Percentiles rank a stretch among this genome's conserved stretches.
These are phyloP conservation scores for Starmerella sirachaensis DNA, from an alignment of 805 yeast genomes.

Conservation along the genomic window DNA sequence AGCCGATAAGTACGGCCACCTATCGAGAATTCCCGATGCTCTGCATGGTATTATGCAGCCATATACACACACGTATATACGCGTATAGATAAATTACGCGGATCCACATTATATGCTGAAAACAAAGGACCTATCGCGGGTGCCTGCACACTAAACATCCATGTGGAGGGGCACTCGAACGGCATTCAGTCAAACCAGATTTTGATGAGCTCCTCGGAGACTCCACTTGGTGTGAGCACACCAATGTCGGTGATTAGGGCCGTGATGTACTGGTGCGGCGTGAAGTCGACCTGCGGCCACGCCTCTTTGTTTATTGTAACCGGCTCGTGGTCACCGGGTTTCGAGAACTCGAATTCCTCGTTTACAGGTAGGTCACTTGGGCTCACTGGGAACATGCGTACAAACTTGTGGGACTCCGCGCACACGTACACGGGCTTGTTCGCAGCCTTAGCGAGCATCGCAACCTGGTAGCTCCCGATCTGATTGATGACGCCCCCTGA, in stretches of 20 bases:
- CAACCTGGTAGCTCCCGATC: slow-evolving; percentile 87
- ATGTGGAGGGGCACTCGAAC: no score
- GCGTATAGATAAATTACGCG: background rate
- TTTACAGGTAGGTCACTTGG: slow-evolving; percentile 78
- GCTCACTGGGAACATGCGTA: slow-evolving; percentile 85
- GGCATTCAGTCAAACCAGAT: slow-evolving; percentile 78
- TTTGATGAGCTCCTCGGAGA: slow-evolving; percentile 93
- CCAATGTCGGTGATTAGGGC: slow-evolving; percentile 95
- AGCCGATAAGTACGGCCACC: no score
- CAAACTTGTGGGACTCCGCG: slow-evolving; percentile 91
- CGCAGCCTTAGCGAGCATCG: slow-evolving; percentile 79
- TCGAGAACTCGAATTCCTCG: slow-evolving; percentile 32
- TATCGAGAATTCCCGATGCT: no score
- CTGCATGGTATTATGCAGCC: no score
- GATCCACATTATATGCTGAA: background rate
- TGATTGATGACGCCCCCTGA: slow-evolving; percentile 94
- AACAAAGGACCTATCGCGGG: background rate
- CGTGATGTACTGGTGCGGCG: slow-evolving; percentile 90
- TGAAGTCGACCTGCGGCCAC: slow-evolving; percentile 70
- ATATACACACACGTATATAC: background rate
- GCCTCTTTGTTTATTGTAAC: slow-evolving; percentile 26
- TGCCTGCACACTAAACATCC: no score
- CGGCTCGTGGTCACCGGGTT: slow-evolving; percentile 25
- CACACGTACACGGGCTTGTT: slow-evolving; percentile 90
- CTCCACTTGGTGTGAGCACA: slow-evolving; percentile 93